Evolutionary conservation across 257 asterid species (phyloP).

Genomic region (Nicotiana obtusifolia): DNA sequence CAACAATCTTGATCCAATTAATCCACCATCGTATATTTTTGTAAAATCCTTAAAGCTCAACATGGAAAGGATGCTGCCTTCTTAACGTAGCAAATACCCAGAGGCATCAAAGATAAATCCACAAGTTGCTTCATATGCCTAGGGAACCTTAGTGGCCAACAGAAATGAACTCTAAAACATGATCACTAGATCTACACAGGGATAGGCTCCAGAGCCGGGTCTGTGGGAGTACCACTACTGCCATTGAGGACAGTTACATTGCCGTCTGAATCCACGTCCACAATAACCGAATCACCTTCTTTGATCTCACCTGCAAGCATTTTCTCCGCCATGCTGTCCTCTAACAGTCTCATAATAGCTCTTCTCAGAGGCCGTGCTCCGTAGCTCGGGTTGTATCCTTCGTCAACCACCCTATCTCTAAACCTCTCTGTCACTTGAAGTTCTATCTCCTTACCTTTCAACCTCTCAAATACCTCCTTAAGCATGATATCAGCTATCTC

Average conservation of each 20-base stretch:
- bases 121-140: not conserved
- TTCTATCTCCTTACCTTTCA: slow-evolving; percentile 27
- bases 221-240: slow-evolving; percentile 31
- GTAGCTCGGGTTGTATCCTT: slow-evolving; percentile 47
- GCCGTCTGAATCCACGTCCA: slow-evolving; percentile 52
- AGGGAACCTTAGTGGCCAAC: not conserved
- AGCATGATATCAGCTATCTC: slow-evolving; percentile 49
- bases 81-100: not conserved
- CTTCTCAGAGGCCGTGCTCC: slow-evolving; percentile 63
- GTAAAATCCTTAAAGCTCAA: not conserved
- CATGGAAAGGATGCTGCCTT: not conserved
- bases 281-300: slow-evolving; percentile 32
- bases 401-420: slow-evolving; percentile 41
- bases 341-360: slow-evolving; percentile 50
- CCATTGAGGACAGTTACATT: slow-evolving; percentile 40
- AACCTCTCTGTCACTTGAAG: slow-evolving; percentile 40
- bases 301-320: slow-evolving; percentile 38
- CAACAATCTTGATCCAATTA: not conserved
- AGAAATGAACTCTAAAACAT: slow-evolving; percentile 1
- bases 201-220: slow-evolving; percentile 27
- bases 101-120: not conserved
- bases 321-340: slow-evolving; percentile 57
- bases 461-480: slow-evolving; percentile 37
- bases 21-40: not conserved
- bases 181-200: slow-evolving; percentile 22